Evolutionary conservation across 2,329 filamentous ascomycete genomes (phyloP), one percentile per base, ranked within the genome.

Genomic region (Ascochyta fabae): DNA sequence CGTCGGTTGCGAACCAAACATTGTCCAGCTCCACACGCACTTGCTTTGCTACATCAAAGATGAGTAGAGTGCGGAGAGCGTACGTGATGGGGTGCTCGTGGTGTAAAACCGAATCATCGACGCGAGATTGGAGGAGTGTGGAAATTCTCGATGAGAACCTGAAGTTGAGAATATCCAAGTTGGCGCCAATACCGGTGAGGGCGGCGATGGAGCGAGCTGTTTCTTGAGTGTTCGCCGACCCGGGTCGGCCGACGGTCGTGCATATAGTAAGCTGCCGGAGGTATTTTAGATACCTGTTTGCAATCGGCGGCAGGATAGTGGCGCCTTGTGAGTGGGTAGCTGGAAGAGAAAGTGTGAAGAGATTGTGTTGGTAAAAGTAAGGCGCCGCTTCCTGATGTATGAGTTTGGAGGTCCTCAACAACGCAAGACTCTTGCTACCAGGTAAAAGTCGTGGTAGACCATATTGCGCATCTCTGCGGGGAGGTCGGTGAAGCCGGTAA

Each of bases 331-430:
- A 13, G 3, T 22, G 19, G 36, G 6, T 10, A 5, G 40, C 22
- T 60, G 49, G 59, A 60, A 38, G 62, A 53, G 10, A 62, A 45
- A 65, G 19, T 13, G 13, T 24, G 22, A 66, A 59, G 22, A 26
- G 1, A 29, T 58, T 63, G 12, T 64, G 40, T 23, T 66, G 51
- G 56, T 69, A 69, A 40, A 66, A 69, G 52, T 64, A 63, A 7
- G 67, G 63, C 1, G 62, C 48, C 8, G 60, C 56, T 48, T 71
- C 67, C 3, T 55, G 6, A 29, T 67, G 59, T 3, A 69, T 7
- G 19, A 56, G 48, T 27, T 53, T 56, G 16, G 60, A 69, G 41
- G 62, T 55, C 9, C 27, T 34, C 46, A 68, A 59, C 6, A 69
- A 12, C 5, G 57, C 56, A 8, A 64, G 46, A 8, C 36, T 35